phyloP scores from a whole-genome alignment of 2,329 filamentous ascomycete species.

The Bipolaris bicolor region DNA sequence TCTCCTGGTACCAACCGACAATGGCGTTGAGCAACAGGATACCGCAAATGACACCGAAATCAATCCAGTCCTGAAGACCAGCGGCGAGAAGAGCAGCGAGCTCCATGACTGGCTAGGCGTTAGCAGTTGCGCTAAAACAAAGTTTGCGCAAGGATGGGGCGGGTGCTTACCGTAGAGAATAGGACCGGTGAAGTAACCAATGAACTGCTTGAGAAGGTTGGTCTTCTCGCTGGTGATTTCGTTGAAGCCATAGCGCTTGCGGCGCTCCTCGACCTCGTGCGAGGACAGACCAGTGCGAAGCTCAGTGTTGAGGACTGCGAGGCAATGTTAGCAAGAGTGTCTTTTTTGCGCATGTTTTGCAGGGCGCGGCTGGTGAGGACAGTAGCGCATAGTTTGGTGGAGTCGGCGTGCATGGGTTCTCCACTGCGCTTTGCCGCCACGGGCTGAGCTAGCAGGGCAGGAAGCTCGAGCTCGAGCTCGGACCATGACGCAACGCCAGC shows the following conservation, averaged over 20 bases:
- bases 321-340: conserved; percentile 5
- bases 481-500: conserved; percentile 17
- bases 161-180: conserved; percentile 72
- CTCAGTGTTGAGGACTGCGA: conserved; percentile 64
- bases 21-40: conserved; percentile 76
- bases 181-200: conserved; percentile 76
- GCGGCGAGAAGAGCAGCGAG: conserved; percentile 74
- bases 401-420: conserved; percentile 25
- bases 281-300: conserved; percentile 67
- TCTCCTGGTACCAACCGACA: conserved; percentile 82
- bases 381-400: conserved; percentile 26
- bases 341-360: conserved; percentile 7
- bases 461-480: conserved; percentile 28
- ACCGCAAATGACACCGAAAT: conserved; percentile 78
- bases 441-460: conserved; percentile 10
- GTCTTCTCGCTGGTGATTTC: conserved; percentile 76
- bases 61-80: conserved; percentile 75
- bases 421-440: conserved; percentile 25
- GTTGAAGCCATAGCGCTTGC: conserved; percentile 72
- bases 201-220: conserved; percentile 76
- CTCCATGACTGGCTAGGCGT: conserved; percentile 68
- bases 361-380: not conserved
- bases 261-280: conserved; percentile 66
- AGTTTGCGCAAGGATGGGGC: conserved; percentile 18
- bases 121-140: conserved; percentile 17